Evolutionary conservation across 495 filamentous ascomycete species (phyloP).

Genomic region (Penicillium ochrochloron): DNA sequence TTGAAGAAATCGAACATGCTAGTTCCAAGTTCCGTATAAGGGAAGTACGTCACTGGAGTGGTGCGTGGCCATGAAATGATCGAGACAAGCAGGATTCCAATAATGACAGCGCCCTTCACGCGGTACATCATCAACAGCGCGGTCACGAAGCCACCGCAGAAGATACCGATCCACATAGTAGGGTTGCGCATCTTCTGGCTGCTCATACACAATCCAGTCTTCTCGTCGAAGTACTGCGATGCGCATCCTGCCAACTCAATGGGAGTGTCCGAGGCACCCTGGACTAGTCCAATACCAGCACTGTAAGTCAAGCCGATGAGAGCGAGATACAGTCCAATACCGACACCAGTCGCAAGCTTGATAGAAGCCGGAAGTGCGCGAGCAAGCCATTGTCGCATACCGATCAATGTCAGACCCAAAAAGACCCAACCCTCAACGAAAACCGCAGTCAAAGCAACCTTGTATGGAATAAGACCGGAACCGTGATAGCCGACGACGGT

Average conservation of each 20-base stretch:
- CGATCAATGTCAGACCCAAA: slow-evolving; percentile 67
- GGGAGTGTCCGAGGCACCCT: slow-evolving; percentile 61
- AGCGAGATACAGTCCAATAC: slow-evolving; percentile 80
- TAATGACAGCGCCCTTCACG: slow-evolving; percentile 80
- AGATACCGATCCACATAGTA: slow-evolving; percentile 82
- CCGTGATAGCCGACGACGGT: slow-evolving; percentile 80
- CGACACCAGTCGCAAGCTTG: slow-evolving; percentile 81
- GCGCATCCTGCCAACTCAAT: slow-evolving; percentile 72
- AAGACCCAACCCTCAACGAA: slow-evolving; percentile 84
- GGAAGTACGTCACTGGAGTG: slow-evolving; percentile 77
- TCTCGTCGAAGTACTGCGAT: slow-evolving; percentile 32
- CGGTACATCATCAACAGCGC: slow-evolving; percentile 79
- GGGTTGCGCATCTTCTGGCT: slow-evolving; percentile 72
- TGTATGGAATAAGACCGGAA: slow-evolving; percentile 66
- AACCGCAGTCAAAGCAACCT: slow-evolving; percentile 74
- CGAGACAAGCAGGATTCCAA: slow-evolving; percentile 77
- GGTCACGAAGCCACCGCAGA: slow-evolving; percentile 78
- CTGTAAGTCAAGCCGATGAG: slow-evolving; percentile 79
- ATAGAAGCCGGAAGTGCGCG: slow-evolving; percentile 76
- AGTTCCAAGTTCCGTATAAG: slow-evolving; percentile 67
- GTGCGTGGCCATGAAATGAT: slow-evolving; percentile 82
- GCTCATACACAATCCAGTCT: slow-evolving; percentile 54
- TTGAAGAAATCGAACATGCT: slow-evolving; percentile 80
- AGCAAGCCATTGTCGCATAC: slow-evolving; percentile 82
- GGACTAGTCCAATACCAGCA: slow-evolving; percentile 76